Evolutionary conservation across 2,329 filamentous ascomycete species (phyloP), one percentile per base, ranked within the genome.

Genomic region (Neofusicoccum kwambonambiense): DNA sequence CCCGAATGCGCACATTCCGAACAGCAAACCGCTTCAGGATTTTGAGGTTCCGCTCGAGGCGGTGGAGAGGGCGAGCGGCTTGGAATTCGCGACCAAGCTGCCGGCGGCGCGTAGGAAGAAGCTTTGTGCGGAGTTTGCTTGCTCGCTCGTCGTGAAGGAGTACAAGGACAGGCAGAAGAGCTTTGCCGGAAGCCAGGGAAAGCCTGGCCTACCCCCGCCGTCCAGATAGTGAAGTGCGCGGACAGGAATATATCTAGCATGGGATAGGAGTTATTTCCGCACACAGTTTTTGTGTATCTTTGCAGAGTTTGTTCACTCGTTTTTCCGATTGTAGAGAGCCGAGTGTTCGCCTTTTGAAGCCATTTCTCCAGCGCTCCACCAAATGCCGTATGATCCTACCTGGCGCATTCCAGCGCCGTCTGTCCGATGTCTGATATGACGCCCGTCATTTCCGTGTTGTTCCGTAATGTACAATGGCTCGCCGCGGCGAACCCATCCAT

Each of bases 31-130:
- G 57, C 82, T 99, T 70, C 83, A 86, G 60, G 93, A 97, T 75
- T 99, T 99, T 73, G 94, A 98, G 82, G 95, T 98, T 31, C 94
- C 95, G 0, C 76, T 99, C 42, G 94, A 98, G 83, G 90, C 89
- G 9, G 88, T 99, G 41, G 95, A 99, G 85, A 86, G 93, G 68
- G 94, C 95, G 1, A 93, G 90, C 69, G 95, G 95, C 4, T 81
- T 99, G 72, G 93, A 97, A 76, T 99, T 99, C 79, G 92, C 92
- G 34, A 83, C 84, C 19, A 90, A 94, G 80, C 79, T 99, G 74
- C 90, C 93, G 5, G 76, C 83, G 2, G 82, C 88, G 73, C 86
- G 93, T 70, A 85, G 91, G 73, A 93, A 88, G 80, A 86, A 89
- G 67, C 82, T 99, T 62, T 99, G 95, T 78, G 84, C 91, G 69